phyloP scores from a whole-genome alignment of 495 filamentous ascomycete genomes.

The Niebla homalea region DNA sequence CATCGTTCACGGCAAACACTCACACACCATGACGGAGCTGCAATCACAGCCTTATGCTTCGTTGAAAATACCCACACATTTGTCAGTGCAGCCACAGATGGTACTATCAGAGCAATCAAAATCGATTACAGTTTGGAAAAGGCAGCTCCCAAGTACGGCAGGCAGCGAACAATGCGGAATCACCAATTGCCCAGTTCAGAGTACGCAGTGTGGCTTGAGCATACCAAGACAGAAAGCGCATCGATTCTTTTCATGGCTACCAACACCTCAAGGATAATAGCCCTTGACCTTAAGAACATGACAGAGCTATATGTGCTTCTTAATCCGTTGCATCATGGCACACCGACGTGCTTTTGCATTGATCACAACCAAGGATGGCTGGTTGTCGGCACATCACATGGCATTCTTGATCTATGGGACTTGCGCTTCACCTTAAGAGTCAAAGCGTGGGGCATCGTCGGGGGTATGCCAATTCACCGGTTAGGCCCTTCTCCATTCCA shows the following conservation, averaged over 20 bases:
- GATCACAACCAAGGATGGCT: conserved; percentile 81
- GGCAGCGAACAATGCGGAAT: conserved; percentile 59
- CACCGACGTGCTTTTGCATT: conserved; percentile 82
- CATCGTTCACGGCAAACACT: conserved; percentile 82
- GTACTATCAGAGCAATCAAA: conserved; percentile 77
- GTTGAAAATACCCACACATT: conserved; percentile 92
- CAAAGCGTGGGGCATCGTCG: conserved; percentile 79
- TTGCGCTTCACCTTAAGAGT: conserved; percentile 79
- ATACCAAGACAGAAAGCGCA: conserved; percentile 67
- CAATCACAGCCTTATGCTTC: conserved; percentile 71
- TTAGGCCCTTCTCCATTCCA: conserved; percentile 65
- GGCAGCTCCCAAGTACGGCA: conserved; percentile 58
- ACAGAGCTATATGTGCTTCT: conserved; percentile 61
- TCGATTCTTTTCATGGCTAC: conserved; percentile 80
- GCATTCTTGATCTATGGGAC: conserved; percentile 90
- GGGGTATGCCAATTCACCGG: conserved; percentile 67
- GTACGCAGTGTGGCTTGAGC: conserved; percentile 81
- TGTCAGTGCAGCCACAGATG: conserved; percentile 77
- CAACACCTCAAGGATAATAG: conserved; percentile 67
- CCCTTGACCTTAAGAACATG: conserved; percentile 85
- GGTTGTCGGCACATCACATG: conserved; percentile 81
- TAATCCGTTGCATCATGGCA: conserved; percentile 89
- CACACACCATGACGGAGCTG: conserved; percentile 52
- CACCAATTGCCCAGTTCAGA: conserved; percentile 65
- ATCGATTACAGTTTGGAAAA: conserved; percentile 56